phyloP scores from a whole-genome alignment of 2,329 filamentous ascomycete genomes.

The Diaporthe vaccinii region DNA sequence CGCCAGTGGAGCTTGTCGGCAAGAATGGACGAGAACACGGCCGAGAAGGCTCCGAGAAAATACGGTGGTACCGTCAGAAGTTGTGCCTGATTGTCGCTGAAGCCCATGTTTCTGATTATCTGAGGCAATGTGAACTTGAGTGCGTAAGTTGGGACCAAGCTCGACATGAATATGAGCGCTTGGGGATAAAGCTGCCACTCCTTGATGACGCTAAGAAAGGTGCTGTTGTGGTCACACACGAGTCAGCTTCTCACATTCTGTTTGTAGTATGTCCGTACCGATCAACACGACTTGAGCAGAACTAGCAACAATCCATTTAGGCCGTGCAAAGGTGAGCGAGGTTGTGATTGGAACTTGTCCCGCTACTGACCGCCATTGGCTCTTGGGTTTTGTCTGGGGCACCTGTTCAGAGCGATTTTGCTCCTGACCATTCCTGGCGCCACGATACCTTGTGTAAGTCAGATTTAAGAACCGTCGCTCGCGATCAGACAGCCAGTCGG shows the following conservation, averaged over 20 bases:
- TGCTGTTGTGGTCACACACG: background rate
- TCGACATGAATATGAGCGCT: conserved; percentile 59
- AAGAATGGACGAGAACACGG: conserved; percentile 73
- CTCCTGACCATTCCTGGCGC: background rate
- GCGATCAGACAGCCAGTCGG: background rate
- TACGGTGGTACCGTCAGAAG: background rate
- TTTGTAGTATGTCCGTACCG: background rate
- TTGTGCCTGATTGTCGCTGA: conserved; percentile 48
- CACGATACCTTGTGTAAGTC: background rate
- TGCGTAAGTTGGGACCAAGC: conserved; percentile 50
- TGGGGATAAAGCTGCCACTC: conserved; percentile 63
- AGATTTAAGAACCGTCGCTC: conserved; percentile 7
- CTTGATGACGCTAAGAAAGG: conserved; percentile 53
- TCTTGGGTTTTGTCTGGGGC: background rate
- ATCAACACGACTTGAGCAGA: background rate
- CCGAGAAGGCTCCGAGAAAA: conserved; percentile 72
- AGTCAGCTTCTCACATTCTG: background rate
- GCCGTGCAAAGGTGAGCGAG: background rate
- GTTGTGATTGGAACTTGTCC: background rate
- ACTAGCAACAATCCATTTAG: background rate
- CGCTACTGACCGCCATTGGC: background rate
- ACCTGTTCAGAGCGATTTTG: too few relatives aligned
- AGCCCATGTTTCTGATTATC: conserved; percentile 72
- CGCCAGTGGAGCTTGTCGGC: conserved; percentile 75
- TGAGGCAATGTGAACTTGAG: conserved; percentile 48